Conservation (phyloP, 129 eudicot species). For the Scalesia atractyloides region DNA sequence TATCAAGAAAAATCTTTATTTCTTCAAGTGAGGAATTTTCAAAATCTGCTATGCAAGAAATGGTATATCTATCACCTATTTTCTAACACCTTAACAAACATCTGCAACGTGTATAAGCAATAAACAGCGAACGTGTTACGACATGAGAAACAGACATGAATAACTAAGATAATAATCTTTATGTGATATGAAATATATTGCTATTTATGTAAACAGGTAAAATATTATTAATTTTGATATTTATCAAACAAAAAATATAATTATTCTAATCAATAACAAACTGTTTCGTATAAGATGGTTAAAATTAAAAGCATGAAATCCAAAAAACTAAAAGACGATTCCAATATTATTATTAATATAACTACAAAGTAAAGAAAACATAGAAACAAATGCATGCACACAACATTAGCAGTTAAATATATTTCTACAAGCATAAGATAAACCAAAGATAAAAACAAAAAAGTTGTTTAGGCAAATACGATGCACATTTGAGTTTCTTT, state of each 20-base stretch:
- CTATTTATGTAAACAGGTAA: too few relatives aligned
- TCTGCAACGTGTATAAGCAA: too few relatives aligned
- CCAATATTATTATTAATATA: background rate
- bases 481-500: constrained; percentile 16
- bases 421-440: background rate
- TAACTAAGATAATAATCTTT: too few relatives aligned
- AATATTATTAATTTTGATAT: too few relatives aligned
- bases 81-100: too few relatives aligned
- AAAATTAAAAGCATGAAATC: background rate
- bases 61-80: too few relatives aligned
- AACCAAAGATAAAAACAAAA: constrained; percentile 18
- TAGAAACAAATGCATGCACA: constrained; percentile 5
- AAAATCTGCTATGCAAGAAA: too few relatives aligned
- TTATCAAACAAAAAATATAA: background rate
- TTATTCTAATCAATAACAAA: background rate
- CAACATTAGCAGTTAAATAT: constrained; percentile 6
- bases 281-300: background rate
- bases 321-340: background rate
- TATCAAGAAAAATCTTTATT: too few relatives aligned
- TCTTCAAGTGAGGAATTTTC: too few relatives aligned
- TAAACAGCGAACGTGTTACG: too few relatives aligned
- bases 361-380: background rate
- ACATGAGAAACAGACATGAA: too few relatives aligned
- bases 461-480: constrained; percentile 13
- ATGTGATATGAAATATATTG: too few relatives aligned